Percentiles rank a stretch among this genome's conserved stretches.
These are phyloP conservation scores for Cladosporium cucumerinum DNA, from an alignment of 2,329 filamentous ascomycete genomes.

Conservation along the genomic window DNA sequence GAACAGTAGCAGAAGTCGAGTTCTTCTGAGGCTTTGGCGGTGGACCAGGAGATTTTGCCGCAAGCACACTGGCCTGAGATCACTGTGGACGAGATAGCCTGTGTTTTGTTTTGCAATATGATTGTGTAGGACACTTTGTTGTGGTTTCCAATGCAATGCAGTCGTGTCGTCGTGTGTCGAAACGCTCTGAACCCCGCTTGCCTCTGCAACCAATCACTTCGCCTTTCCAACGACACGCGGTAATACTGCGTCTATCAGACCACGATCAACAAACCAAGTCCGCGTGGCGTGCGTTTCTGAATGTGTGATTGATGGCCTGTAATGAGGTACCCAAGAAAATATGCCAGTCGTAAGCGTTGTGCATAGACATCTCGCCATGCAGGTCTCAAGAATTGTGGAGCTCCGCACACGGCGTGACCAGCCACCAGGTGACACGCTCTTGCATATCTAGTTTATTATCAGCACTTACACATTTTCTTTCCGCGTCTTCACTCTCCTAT, in stretches of 20 bases:
- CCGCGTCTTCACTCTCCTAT: background rate
- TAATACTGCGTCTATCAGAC: background rate
- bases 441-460: background rate
- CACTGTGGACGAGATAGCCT: too few species aligned
- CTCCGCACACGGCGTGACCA: background rate
- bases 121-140: too few species aligned
- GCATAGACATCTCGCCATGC: conserved; percentile 3
- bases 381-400: conserved; percentile 5
- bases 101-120: too few species aligned
- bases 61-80: conserved; percentile 20
- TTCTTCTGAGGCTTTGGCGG: conserved; percentile 12
- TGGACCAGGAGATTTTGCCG: conserved; percentile 18
- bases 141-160: background rate
- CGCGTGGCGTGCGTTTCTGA: background rate
- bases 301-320: background rate
- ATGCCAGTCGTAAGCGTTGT: background rate
- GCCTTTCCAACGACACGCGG: background rate
- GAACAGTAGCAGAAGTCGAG: conserved; percentile 26
- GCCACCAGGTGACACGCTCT: background rate
- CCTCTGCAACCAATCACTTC: background rate
- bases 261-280: background rate
- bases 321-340: background rate
- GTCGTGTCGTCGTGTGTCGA: background rate
- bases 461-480: background rate
- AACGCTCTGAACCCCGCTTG: background rate